These are phyloP conservation scores for Whalleya microplaca DNA, from an alignment of 2,329 filamentous ascomycete genomes.

Conservation along the genomic window DNA sequence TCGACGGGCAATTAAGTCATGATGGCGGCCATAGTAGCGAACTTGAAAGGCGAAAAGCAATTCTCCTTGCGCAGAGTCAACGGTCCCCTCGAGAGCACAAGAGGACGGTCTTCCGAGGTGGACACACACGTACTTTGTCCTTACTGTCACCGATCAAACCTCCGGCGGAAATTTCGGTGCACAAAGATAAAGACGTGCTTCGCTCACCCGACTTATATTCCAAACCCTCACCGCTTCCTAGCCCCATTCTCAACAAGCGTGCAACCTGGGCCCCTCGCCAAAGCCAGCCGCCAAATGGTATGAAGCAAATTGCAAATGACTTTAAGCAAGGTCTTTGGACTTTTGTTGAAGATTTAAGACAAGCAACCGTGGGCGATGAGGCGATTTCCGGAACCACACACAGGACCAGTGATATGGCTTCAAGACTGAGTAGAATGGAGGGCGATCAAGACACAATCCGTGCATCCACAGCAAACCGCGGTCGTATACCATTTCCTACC, in stretches of 20 bases:
- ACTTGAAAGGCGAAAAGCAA: slow-evolving; percentile 72
- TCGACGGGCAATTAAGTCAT: slow-evolving; percentile 31
- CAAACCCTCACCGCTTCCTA: slow-evolving; percentile 40
- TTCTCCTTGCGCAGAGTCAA: slow-evolving; percentile 58
- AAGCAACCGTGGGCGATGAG: slow-evolving; percentile 95
- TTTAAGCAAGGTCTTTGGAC: slow-evolving; percentile 89
- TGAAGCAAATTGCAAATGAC: slow-evolving; percentile 85
- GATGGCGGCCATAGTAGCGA: slow-evolving; percentile 59
- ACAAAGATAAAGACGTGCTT: slow-evolving; percentile 52
- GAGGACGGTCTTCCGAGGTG: slow-evolving; percentile 70
- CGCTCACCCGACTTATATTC: slow-evolving; percentile 39
- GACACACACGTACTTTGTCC: slow-evolving; percentile 70
- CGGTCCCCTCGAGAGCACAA: slow-evolving; percentile 45
- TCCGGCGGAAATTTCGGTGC: slow-evolving; percentile 46
- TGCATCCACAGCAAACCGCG: slow-evolving; percentile 44
- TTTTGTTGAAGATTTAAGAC: slow-evolving; percentile 92
- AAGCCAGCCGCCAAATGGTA: slow-evolving; percentile 46
- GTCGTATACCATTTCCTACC: slow-evolving; percentile 48
- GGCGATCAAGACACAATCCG: slow-evolving; percentile 53
- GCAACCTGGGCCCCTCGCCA: slow-evolving; percentile 62
- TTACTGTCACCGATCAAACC: slow-evolving; percentile 73
- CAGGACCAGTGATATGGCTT: slow-evolving; percentile 39
- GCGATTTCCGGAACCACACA: slow-evolving; percentile 64
- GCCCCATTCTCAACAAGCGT: slow-evolving; percentile 54
- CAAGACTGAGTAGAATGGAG: slow-evolving; percentile 29